Evolutionary conservation across 441 rosid genomes (phyloP), one percentile per base, ranked within the genome.

Genomic region (Rhodomyrtus psidioides): DNA sequence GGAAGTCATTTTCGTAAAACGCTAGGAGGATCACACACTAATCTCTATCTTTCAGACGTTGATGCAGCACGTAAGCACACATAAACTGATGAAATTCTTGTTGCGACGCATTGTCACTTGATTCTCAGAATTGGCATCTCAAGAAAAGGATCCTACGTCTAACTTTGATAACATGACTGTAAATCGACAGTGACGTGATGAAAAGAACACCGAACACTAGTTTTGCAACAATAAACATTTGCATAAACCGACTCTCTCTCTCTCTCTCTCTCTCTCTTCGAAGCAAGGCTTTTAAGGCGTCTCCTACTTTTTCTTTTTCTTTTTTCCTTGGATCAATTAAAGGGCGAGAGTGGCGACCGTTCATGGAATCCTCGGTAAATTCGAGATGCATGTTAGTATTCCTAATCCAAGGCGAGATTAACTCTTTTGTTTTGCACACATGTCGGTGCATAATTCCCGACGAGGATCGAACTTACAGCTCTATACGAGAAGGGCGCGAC

Each of bases 401-500:
- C 49, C 49, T 21, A 34, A 21, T 65, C 15, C 49, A 65, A 34
- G 16, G 13, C 0, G 7, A 17, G 79, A 65, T 19, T 65, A 65
- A 3, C 44, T 65, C 49, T 34, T 34, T 7, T 65, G 6, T 34
- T 34, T 65, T 65, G 49, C 26, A 6, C 79, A 34, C n/a, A 34
- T 34, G 9, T 21, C 15, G 6, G 14, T 19, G 8, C 15, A 39
- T 65, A 21, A 12, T 34, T 65, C n/a, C 10, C 0, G 6, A 21
- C 0, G 19, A 23, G n/a, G 34, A 34, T 19, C 44, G 14, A 65
- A 65, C 4, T 65, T 34, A 34, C 8, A 34, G 6, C 4, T 65
- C n/a, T 17, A 65, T 5, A 34, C 10, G 5, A 3, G n/a, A 34
- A 34, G 5, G 49, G 15, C 12, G n/a, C 0, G 0, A 1, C 8